Base-by-base conservation (phyloP, 139 green algal species). In the Chlamydomonas sp. region DNA sequence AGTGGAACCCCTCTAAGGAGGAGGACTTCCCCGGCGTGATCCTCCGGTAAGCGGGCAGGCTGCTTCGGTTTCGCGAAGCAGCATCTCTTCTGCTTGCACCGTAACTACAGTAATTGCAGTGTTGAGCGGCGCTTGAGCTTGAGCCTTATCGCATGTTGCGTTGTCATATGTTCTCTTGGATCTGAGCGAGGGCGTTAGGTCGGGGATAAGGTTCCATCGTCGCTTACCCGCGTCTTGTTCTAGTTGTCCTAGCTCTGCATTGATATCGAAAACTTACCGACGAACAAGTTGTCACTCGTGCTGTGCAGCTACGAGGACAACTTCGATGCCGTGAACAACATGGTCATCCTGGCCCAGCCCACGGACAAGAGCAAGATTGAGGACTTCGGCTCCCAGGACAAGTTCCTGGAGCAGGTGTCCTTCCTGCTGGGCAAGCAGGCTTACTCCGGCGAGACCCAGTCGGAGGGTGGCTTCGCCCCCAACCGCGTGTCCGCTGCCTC, bases 1-100 rank as follows among this genome's bases (percentile, higher is more conserved):
- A 98, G 95, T 99, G 96, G 97, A 99, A 99, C 95, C 97, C 98
- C 72, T 96, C 91, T 90, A 97, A 96, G 92, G 97, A 99, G 95
- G 81, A 85, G n/a, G 96, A 98, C 85, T 98, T 96, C 88, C 89
- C 91, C 15, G 93, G 93, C 83, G 78, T 93, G 80, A 87, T 96
- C 82, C 89, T 97, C 63, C 85, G 95, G 91, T 95, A 80, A 87
- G 83, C 73, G 60, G 3, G 5, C 31, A 49, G 31, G 31, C 31
- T 49, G 31, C 31, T 49, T 49, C 31, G 31, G 31, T 49, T 0
- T 49, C 31, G 31, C 31, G 31, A 49, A 49, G 31, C 31, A 49
- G 31, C 31, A 49, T 49, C 31, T 49, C 31, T 49, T 49, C 31
- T 49, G 31, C 31, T 49, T 49, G 31, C 31, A 49, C 31, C 31